These are phyloP conservation scores for Scheffersomyces parashehatae DNA, from an alignment of 1,139 yeast genomes.

Conservation along the genomic window DNA sequence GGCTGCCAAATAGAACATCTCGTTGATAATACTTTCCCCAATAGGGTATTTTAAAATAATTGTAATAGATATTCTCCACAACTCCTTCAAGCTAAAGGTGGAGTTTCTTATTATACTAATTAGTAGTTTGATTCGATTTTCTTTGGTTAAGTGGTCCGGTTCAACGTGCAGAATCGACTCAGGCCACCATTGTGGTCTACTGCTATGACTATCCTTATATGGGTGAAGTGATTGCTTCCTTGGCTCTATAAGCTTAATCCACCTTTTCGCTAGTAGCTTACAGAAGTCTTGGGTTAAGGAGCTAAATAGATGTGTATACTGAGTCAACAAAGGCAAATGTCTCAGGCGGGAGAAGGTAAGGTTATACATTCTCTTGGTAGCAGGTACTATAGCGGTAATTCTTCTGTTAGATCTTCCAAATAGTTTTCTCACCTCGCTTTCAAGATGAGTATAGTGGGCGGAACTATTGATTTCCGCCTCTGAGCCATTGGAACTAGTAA, in stretches of 20 bases:
- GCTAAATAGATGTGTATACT: slow-evolving; percentile 9
- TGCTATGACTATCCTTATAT: slow-evolving; percentile 49
- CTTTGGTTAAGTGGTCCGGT: slow-evolving; percentile 70
- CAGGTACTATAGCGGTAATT: neutral
- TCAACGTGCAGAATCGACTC: slow-evolving; percentile 56
- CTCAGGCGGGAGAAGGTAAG: slow-evolving; percentile 1
- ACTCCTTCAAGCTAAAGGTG: slow-evolving; percentile 20
- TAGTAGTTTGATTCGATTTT: slow-evolving; percentile 53
- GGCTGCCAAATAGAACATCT: slow-evolving; percentile 28
- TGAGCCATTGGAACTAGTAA: slow-evolving; percentile 1
- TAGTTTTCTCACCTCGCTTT: too few species aligned
- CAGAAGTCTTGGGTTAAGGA: slow-evolving; percentile 53
- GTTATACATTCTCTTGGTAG: neutral
- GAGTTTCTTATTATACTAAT: slow-evolving; percentile 39
- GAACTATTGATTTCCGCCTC: too few species aligned
- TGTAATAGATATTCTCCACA: slow-evolving; percentile 16
- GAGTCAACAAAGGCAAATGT: slow-evolving; percentile 7
- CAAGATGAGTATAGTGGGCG: too few species aligned
- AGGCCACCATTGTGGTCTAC: slow-evolving; percentile 79
- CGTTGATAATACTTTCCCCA: slow-evolving; percentile 20
- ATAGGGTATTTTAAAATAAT: slow-evolving; percentile 11
- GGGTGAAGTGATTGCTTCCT: slow-evolving; percentile 65
- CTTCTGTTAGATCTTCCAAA: too few species aligned
- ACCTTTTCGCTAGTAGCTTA: slow-evolving; percentile 61
- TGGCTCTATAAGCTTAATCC: slow-evolving; percentile 71